phyloP scores from a whole-genome alignment of 495 filamentous ascomycete species.

The Cercophora samala region DNA sequence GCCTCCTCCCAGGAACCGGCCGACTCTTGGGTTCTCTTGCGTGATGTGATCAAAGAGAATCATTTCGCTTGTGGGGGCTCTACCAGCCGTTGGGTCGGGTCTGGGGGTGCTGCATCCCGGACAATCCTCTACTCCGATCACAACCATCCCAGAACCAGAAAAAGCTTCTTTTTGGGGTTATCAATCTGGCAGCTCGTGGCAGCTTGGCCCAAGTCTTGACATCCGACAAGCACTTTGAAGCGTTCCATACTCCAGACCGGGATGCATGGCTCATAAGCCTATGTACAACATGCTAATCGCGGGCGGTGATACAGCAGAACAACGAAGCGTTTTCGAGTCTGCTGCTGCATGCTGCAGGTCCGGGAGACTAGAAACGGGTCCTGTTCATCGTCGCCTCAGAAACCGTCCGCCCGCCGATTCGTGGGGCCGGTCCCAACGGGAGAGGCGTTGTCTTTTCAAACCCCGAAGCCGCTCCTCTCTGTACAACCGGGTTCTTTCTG shows the following conservation, averaged over 20 bases:
- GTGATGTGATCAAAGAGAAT: constrained; percentile 3
- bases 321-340: not conserved
- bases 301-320: constrained; percentile 1
- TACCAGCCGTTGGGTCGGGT: not conserved
- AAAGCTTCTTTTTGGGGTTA: not conserved
- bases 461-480: not conserved
- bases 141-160: not conserved
- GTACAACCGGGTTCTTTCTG: constrained; percentile 5
- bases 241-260: not conserved
- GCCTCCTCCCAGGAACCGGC: not conserved
- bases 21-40: not conserved
- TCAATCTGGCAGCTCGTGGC: not conserved
- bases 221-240: not conserved
- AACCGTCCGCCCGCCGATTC: not conserved
- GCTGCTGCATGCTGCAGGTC: not conserved
- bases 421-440: constrained; percentile 2
- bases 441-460: constrained; percentile 2
- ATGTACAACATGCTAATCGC: not conserved
- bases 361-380: not conserved
- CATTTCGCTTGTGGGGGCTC: not conserved
- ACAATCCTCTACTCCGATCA: not conserved
- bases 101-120: not conserved
- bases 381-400: constrained; percentile 1
- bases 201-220: not conserved
- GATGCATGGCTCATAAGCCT: not conserved